Evolutionary conservation across 495 filamentous ascomycete genomes (phyloP).

Genomic region (Hypoxylon rickii): DNA sequence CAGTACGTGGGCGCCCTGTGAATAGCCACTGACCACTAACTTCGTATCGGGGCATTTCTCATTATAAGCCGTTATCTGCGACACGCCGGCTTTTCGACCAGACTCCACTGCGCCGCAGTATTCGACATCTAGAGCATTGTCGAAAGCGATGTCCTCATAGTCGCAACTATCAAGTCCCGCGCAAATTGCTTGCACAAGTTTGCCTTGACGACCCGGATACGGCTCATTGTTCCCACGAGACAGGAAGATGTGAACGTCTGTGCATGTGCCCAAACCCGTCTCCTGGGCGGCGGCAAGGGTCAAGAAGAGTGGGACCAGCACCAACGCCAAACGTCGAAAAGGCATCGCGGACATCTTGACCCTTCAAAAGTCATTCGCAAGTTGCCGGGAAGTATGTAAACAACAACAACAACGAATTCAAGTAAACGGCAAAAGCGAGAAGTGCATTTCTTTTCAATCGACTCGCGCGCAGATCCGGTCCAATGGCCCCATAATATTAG

Average conservation of each 20-base stretch:
- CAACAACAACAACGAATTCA: not conserved
- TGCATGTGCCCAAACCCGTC: conserved; percentile 21
- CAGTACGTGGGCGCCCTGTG: conserved; percentile 34
- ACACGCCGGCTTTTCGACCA: conserved; percentile 20
- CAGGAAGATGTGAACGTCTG: conserved; percentile 36
- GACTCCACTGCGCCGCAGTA: conserved; percentile 34
- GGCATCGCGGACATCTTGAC: not conserved
- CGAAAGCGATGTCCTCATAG: conserved; percentile 37
- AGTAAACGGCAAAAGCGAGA: not conserved
- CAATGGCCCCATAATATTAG: not conserved
- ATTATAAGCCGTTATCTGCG: conserved; percentile 31
- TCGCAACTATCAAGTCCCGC: conserved; percentile 33
- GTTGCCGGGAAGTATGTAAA: not conserved
- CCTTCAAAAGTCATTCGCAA: not conserved
- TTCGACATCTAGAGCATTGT: conserved; percentile 15
- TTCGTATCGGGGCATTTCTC: conserved; percentile 31
- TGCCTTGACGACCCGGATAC: conserved; percentile 35
- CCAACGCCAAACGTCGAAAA: not conserved
- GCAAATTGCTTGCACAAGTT: conserved; percentile 28
- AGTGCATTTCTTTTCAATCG: not conserved
- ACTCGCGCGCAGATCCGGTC: not conserved
- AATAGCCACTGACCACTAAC: conserved; percentile 38
- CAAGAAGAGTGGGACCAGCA: not conserved
- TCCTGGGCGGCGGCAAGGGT: conserved; percentile 10
- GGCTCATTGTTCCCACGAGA: conserved; percentile 37